These are phyloP conservation scores for Wickerhamomyces queroliae DNA, from an alignment of 805 yeast species.

Conservation along the genomic window DNA sequence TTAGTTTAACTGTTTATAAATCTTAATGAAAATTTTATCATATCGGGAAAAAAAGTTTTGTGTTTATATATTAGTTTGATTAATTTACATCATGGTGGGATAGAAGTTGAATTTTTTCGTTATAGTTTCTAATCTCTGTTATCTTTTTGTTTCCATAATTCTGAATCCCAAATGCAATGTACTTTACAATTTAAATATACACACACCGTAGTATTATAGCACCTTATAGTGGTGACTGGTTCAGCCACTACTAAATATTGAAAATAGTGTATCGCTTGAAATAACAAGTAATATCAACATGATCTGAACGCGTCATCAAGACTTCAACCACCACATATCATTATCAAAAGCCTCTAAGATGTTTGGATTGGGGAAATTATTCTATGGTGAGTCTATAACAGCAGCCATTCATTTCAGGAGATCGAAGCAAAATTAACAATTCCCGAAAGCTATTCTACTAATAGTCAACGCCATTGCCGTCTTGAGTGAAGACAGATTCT, in stretches of 20 bases:
- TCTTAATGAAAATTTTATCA: no score
- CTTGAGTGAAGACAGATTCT: constrained; percentile 72
- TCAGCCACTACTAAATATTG: no score
- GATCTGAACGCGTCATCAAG: neutral
- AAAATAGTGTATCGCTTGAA: no score
- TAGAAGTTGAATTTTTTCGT: neutral
- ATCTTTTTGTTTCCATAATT: no score
- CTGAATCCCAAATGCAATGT: neutral
- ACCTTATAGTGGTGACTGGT: no score
- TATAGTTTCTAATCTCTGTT: no score
- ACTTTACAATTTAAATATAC: neutral
- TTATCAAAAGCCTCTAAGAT: constrained; percentile 17
- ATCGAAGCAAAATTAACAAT: constrained; percentile 1
- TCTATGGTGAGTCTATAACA: constrained; percentile 32
- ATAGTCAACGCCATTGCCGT: constrained; percentile 73
- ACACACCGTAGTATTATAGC: no score
- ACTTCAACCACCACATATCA: neutral
- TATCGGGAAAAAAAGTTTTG: neutral
- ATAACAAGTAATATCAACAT: no score
- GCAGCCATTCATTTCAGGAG: neutral
- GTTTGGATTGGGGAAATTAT: constrained; percentile 57
- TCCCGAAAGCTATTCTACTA: constrained; percentile 34
- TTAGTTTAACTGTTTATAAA: neutral
- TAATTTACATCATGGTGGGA: neutral
- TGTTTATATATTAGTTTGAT: neutral